phyloP scores from a whole-genome alignment of 1,284 basidiomycete genomes.

The Irpex lacteus region DNA sequence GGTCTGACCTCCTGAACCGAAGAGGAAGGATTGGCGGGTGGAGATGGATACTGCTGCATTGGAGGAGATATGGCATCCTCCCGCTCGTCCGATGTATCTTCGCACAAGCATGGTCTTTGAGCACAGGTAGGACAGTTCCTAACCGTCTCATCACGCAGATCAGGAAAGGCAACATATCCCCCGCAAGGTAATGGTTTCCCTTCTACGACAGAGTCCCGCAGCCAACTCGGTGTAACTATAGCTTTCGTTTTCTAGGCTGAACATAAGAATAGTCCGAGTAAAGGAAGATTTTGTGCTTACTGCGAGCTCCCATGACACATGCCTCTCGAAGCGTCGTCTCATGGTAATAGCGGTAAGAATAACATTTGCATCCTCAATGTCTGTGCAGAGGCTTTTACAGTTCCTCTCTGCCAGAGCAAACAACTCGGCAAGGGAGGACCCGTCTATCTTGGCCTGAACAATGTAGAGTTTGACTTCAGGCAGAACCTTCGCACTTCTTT shows the following conservation, averaged over 20 bases:
- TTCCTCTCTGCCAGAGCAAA: constrained; percentile 43
- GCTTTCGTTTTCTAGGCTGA: constrained; percentile 52
- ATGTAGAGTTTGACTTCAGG: constrained; percentile 44
- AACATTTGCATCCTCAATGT: constrained; percentile 54
- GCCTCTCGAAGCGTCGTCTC: constrained; percentile 64
- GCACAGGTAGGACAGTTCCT: constrained; percentile 40
- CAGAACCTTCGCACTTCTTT: constrained; percentile 17
- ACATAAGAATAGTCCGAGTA: not conserved
- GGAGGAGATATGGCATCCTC: not conserved
- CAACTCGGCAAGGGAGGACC: constrained; percentile 43
- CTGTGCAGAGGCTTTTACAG: constrained; percentile 35
- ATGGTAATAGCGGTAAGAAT: constrained; percentile 65
- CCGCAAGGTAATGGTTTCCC: constrained; percentile 45
- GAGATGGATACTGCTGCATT: constrained; percentile 6
- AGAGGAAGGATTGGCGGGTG: not conserved
- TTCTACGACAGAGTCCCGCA: constrained; percentile 50
- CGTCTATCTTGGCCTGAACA: constrained; percentile 57
- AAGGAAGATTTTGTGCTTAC: constrained; percentile 38
- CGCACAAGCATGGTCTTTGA: constrained; percentile 24
- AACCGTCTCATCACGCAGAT: constrained; percentile 45
- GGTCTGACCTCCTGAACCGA: not conserved
- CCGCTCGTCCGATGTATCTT: constrained; percentile 15
- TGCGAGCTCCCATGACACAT: constrained; percentile 59
- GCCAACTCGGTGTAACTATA: constrained; percentile 68
- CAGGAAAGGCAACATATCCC: constrained; percentile 50